Conservation (phyloP, 441 rosid species). For the Monsonia emarginata region DNA sequence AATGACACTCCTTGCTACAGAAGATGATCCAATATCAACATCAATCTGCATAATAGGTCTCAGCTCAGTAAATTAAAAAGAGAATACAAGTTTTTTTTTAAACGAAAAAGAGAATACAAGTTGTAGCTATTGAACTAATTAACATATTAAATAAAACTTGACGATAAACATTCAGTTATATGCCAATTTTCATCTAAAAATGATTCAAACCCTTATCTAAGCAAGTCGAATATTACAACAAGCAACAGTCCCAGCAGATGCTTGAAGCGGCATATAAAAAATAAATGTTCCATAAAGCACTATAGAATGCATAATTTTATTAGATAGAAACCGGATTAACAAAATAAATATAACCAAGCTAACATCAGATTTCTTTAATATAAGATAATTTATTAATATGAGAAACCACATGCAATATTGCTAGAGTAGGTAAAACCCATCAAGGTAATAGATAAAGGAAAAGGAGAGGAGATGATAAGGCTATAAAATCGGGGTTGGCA, state of each 20-base stretch:
- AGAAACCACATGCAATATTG: too few species aligned
- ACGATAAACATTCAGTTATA: background rate
- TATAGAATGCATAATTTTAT: too few species aligned
- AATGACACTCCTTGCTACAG: constrained; percentile 85
- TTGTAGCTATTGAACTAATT: background rate
- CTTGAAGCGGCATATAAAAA: too few species aligned
- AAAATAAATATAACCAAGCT: background rate
- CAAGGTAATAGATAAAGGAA: too few species aligned
- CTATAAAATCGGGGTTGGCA: background rate
- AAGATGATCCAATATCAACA: constrained; percentile 97
- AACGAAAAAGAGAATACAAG: background rate
- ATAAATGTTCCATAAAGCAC: too few species aligned
- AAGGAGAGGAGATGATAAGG: background rate
- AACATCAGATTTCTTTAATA: background rate
- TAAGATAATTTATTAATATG: too few species aligned
- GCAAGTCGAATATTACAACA: too few species aligned
- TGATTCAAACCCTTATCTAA: background rate
- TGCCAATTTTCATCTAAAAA: background rate
- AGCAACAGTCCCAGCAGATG: too few species aligned
- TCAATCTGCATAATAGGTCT: constrained; percentile 55
- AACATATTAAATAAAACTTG: background rate
- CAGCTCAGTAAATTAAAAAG: background rate
- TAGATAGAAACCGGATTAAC: too few species aligned
- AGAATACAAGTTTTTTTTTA: background rate
- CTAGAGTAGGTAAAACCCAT: too few species aligned